phyloP scores from a whole-genome alignment of 2,329 filamentous ascomycete genomes.

The Beauveria pseudobassiana region DNA sequence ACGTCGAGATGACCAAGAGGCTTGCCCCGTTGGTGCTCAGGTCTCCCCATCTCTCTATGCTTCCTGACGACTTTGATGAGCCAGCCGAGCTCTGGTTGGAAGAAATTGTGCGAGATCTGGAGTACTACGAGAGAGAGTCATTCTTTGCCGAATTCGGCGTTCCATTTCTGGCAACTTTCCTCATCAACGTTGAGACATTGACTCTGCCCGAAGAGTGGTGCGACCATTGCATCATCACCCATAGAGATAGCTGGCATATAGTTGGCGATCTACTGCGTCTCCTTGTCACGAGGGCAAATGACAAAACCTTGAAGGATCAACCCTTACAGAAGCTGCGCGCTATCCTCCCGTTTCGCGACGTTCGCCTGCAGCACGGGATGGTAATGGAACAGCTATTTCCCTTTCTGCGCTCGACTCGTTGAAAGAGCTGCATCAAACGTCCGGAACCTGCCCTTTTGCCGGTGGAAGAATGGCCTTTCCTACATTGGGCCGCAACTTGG shows the following conservation, averaged over 20 bases:
- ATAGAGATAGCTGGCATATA: background rate
- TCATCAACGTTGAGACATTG: slow-evolving; percentile 5
- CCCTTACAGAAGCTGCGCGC: background rate
- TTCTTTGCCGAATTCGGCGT: background rate
- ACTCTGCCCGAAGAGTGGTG: background rate
- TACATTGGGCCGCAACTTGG: background rate
- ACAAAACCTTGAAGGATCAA: background rate
- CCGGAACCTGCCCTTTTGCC: background rate
- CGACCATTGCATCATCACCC: background rate
- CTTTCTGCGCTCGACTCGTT: slow-evolving; percentile 3
- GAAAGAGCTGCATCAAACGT: background rate
- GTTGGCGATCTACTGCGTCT: background rate
- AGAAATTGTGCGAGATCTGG: background rate
- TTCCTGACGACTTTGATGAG: background rate
- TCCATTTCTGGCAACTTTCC: background rate
- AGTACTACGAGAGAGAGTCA: no score
- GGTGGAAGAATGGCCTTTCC: background rate
- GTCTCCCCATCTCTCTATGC: background rate
- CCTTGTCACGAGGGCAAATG: background rate
- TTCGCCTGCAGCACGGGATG: background rate
- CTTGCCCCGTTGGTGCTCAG: background rate
- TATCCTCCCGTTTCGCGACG: background rate
- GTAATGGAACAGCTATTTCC: background rate
- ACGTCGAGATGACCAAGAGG: background rate
- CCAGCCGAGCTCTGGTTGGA: background rate